Evolutionary conservation across 2,329 filamentous ascomycete genomes (phyloP), one percentile per base, ranked within the genome.

Genomic region (Botryosphaeria agaves): DNA sequence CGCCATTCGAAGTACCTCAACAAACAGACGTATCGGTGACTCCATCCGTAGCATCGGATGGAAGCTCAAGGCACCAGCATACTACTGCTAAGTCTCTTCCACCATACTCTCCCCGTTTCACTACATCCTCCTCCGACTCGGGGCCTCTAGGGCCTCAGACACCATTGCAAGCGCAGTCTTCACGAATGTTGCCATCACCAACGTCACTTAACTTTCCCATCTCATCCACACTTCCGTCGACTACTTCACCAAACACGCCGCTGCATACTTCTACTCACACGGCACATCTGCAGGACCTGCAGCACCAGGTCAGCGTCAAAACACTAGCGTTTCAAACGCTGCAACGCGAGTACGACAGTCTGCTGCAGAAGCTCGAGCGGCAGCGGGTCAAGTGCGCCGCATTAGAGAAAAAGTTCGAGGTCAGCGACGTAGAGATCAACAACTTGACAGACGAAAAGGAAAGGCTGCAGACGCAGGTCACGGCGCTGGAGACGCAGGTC

Each of bases 291-390:
- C 54, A 61, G 29, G 59, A 63, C 29, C 51, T 69, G 5, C 66
- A 68, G 38, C 64, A 66, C 40, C 62, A 68, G 41, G 53, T 68
- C 21, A 64, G 59, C 11, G 49, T 66, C 33, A 66, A 68, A 38
- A 61, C 64, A 4, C 48, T 67, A 12, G 58, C 59, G 8, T 52
- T 66, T 14, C 59, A 64, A 35, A 65, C 61, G 1, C 48, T 69
- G 5, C 64, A 67, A 40, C 52, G 53, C n/a, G 65, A 69, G 43
- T 64, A 70, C 39, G 56, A 66, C 31, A 56, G 54, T 27, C 50
- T 69, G 3, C 52, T 69, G 3, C 55, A 64, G 14, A 66, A 62
- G 16, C 58, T 64, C 14, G 59, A 63, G 18, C 53, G 60, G 4
- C 62, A 64, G 35, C 57, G 62, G 28, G 56, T 54, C 9, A 61